Evolutionary conservation across 306 rosid species (phyloP).

Genomic region (Lathyrus oleraceus): DNA sequence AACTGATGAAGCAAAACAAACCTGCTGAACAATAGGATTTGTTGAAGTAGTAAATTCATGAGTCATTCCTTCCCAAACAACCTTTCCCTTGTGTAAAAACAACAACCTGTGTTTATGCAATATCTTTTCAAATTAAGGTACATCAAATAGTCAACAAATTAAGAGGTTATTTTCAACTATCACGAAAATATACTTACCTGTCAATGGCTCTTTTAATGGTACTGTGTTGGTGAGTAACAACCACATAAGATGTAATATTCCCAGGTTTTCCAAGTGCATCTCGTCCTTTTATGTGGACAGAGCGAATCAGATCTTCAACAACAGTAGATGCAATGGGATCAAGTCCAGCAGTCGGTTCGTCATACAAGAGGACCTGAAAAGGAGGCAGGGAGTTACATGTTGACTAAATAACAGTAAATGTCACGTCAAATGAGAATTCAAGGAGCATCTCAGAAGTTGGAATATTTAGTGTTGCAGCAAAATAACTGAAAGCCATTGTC

Average conservation of each 20-base stretch:
- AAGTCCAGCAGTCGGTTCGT: slow-evolving; percentile 98
- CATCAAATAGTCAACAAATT: slow-evolving; percentile 2
- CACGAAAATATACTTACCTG: slow-evolving; percentile 54
- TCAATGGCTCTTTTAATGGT: slow-evolving; percentile 94
- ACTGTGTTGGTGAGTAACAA: slow-evolving; percentile 98
- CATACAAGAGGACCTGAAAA: slow-evolving; percentile 81
- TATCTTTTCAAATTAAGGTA: slow-evolving; percentile 19
- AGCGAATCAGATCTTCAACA: slow-evolving; percentile 96
- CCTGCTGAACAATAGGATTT: slow-evolving; percentile 93
- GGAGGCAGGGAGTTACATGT: background rate
- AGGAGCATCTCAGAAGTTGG: slow-evolving; percentile 6
- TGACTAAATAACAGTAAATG: slow-evolving; percentile 12
- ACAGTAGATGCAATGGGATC: slow-evolving; percentile 99
- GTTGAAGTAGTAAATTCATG: slow-evolving; percentile 77
- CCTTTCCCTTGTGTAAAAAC: slow-evolving; percentile 83
- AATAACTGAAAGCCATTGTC: slow-evolving; percentile 22
- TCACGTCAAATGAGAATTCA: slow-evolving; percentile 1
- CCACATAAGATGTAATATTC: slow-evolving; percentile 83
- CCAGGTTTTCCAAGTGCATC: slow-evolving; percentile 73
- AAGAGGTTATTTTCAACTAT: slow-evolving; percentile 6
- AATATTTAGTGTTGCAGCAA: background rate
- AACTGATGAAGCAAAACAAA: slow-evolving; percentile 30
- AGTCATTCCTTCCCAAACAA: slow-evolving; percentile 99
- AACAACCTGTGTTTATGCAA: slow-evolving; percentile 59
- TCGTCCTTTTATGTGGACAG: slow-evolving; percentile 80